Base-by-base conservation (phyloP, 2,329 filamentous ascomycete species). In the Fusarium praegraminearum region DNA sequence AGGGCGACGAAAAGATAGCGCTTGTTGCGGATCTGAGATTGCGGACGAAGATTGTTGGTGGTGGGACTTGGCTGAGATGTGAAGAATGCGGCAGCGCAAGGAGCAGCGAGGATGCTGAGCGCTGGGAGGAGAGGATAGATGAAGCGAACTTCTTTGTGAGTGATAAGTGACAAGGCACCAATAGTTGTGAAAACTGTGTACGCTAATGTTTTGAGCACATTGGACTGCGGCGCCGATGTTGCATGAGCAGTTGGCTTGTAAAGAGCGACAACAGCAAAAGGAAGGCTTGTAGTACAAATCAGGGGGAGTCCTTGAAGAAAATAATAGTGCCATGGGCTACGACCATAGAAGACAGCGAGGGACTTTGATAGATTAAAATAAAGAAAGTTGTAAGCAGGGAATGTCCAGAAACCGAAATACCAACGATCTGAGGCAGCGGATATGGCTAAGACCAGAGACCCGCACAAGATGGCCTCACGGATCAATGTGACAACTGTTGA, bases 111-210 rank as follows among this genome's bases (percentile, higher is more conserved):
- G 67, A 97, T 83, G 77, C 96, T 93, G 9, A 99, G 86, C n/a
- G 90, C 86, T 2, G 96, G 95, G 3, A 98, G 86, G 20, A 99
- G 86, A 2, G 96, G 95, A 75, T 97, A 97, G 71, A 98, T 92
- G 83, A 99, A 99, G 75, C 96, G 93, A 73, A 97, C 93, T 84
- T 99, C 96, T 79, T 99, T 99, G 82, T 99, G 96, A 2, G 93
- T 90, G 71, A 98, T 92, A 47, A 92, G 76, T 2, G 93, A 97
- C 35, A 98, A 85, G 3, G 84, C 79, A 2, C 81, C 77, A 12
- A 92, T 81, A 60, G 90, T 91, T 32, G 88, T 79, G 57, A 90
- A 67, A 43, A 91, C 84, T 10, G 88, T 83, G 32, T 84, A 83
- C 12, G 89, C 84, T 11, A 94, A 81, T 36, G 66, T 81, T 77